Base-by-base conservation (phyloP, 257 asterid genomes). In the Penstemon davidsonii region DNA sequence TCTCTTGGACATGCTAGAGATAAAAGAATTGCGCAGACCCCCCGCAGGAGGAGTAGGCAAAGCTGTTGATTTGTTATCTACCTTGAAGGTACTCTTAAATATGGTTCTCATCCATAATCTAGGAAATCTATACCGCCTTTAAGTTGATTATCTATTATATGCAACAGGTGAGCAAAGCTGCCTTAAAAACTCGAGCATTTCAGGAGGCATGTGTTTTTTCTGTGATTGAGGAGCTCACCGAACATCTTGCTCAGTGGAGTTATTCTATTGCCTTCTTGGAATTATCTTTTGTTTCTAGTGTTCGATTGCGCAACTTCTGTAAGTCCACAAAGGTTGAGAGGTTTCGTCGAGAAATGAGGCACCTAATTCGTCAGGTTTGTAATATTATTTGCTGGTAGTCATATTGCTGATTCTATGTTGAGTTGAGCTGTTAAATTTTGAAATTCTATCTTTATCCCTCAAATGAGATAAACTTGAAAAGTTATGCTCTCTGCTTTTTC, bases 171-270 rank as follows among this genome's bases (percentile, higher is more conserved):
- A 86, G 90, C 78, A 91, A 94, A 77, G 50, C 90, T 13, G 76
- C 84, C 33, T 70, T 94, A 84, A 88, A 91, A 77, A 88, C 99
- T 19, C 80, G 94, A 71, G 85, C 96, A 71, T 94, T 84, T 78
- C 99, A 94, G 79, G 97, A 91, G 86, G 86, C 87, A 9, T 94
- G 96, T 79, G 92, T 94, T 75, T 87, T 73, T 49, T 80, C 96
- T 66, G 91, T 94, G 77, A 85, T 87, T 71, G 96, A 94, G 77
- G 95, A 86, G 80, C 87, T 94, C 60, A 70, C 91, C 0, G 97
- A 91, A 81, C 97, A 94, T 84, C 88, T 94, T 73, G 81, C 95
- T 73, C 90, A 82, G 72, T 94, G 96, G 97, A 94, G 99, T 78
- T 86, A 79, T 70, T 94, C 96, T 60, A 70, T 85, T 74, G 91